Base-by-base conservation (phyloP, 352 stramenopile genomes). In the Phytophthora macrochlamydospora region DNA sequence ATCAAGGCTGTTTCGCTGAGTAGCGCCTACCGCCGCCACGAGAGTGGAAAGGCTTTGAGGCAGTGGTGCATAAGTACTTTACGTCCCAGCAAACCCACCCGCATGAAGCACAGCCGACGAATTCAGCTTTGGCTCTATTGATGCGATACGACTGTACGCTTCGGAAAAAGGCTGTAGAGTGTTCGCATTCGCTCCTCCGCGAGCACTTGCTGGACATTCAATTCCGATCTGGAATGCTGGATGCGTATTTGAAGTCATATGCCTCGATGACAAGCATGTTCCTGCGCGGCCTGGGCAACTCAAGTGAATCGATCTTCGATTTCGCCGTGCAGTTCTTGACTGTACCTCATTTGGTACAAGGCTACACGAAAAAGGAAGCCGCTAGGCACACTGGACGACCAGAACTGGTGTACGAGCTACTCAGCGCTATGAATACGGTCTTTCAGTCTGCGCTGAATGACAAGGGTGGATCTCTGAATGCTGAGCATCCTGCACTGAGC, bases 321-420 rank as follows among this genome's bases (percentile, higher is more conserved):
- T 96, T 96, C 60, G 89, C 87, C 5, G 88, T 93, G 29, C 89
- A 96, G 58, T 92, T 96, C 33, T 67, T 96, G 30, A 96, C 89
- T 0, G 87, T 94, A 1, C 87, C 89, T 13, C 83, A 90, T 55
- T 73, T 96, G 31, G 83, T 93, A 14, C 83, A 90, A 67, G 78
- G 85, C 4, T 95, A 96, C 63, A 91, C 84, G 2, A 77, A 77
- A 28, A 70, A 62, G n/a, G 85, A 91, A 79, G 69, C 71, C 2
- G 49, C 67, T 8, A 55, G 70, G 31, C 71, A 92, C 52, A 75
- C 73, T 7, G 78, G 76, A 7, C 82, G 83, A 18, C 79, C 73
- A 3, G 75, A 91, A 14, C 69, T 96, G n/a, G 79, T 93, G 33
- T 69, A 67, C 14, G 87, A 89, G 45, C 52, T 96, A 13, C 65